Percentiles rank a stretch among this genome's conserved stretches.
phyloP scores from a whole-genome alignment of 352 stramenopile genomes.

The Phytopythium mirpurense region DNA sequence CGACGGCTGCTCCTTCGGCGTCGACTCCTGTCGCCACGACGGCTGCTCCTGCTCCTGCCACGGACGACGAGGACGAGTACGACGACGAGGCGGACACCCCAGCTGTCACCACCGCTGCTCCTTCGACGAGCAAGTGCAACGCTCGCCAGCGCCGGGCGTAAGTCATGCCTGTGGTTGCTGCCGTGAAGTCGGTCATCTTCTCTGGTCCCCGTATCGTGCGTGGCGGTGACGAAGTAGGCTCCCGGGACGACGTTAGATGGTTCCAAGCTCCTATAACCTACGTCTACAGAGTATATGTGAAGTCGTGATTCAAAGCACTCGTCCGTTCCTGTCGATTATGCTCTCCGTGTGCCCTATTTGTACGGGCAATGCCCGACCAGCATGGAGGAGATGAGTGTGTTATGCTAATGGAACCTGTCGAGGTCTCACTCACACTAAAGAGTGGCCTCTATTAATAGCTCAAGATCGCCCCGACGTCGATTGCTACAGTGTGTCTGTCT shows the following conservation, averaged over 20 bases:
- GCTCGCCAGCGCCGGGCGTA: slow-evolving; percentile 24
- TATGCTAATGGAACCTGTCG: no score
- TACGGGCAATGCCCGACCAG: no score
- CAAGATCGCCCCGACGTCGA: no score
- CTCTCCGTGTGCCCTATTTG: no score
- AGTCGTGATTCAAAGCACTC: no score
- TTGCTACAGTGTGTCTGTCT: no score
- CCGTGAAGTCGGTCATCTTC: slow-evolving; percentile 3
- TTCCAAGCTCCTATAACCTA: no score
- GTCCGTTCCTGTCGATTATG: no score
- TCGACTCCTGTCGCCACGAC: neutral
- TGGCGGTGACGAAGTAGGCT: slow-evolving; percentile 1
- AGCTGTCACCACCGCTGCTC: neutral
- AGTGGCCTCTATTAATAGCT: no score
- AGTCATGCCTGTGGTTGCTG: slow-evolving; percentile 19
- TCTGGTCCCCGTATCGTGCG: slow-evolving; percentile 5
- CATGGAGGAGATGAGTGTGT: no score
- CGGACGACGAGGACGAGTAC: neutral
- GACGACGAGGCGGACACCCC: neutral
- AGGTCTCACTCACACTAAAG: no score
- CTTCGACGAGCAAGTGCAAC: slow-evolving; percentile 25
- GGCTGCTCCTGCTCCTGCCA: neutral
- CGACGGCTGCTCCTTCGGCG: slow-evolving; percentile 6
- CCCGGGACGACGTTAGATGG: neutral
- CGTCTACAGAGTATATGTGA: no score